phyloP scores from a whole-genome alignment of 805 yeast species.

The Myxozyma sirexii region DNA sequence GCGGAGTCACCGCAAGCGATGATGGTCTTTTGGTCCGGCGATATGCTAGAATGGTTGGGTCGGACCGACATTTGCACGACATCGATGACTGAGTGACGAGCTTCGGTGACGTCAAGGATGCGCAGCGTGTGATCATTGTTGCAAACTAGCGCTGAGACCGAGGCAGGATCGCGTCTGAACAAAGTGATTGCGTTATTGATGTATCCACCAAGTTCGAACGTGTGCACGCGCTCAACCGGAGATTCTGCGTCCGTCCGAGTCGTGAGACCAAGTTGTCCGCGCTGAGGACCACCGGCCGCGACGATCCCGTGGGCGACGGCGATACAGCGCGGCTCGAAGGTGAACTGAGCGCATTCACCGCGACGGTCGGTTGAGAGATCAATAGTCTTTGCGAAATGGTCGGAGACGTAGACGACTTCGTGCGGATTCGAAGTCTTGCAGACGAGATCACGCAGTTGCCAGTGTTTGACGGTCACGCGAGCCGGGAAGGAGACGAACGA shows the following conservation, averaged over 20 bases:
- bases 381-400: constrained; percentile 54
- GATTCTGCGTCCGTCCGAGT: constrained; percentile 46
- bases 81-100: constrained; percentile 50
- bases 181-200: constrained; percentile 74
- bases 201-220: constrained; percentile 71
- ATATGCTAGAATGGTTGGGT: constrained; percentile 70
- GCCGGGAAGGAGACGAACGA: constrained; percentile 33
- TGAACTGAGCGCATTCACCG: constrained; percentile 52
- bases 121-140: constrained; percentile 81
- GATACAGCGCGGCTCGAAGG: constrained; percentile 72
- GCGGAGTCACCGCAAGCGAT: constrained; percentile 79
- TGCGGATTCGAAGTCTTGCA: constrained; percentile 50
- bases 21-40: constrained; percentile 62
- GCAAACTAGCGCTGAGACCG: constrained; percentile 65
- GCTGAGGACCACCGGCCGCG: constrained; percentile 60
- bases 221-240: constrained; percentile 37
- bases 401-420: constrained; percentile 60
- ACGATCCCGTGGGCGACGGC: constrained; percentile 56
- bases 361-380: constrained; percentile 47
- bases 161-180: constrained; percentile 42
- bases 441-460: constrained; percentile 82
- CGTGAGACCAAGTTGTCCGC: constrained; percentile 66
- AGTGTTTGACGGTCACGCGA: constrained; percentile 50
- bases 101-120: constrained; percentile 57
- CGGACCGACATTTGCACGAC: constrained; percentile 61